These are phyloP conservation scores for Chlamydomonas schloesseri DNA, from an alignment of 139 green algal species.

Conservation along the genomic window DNA sequence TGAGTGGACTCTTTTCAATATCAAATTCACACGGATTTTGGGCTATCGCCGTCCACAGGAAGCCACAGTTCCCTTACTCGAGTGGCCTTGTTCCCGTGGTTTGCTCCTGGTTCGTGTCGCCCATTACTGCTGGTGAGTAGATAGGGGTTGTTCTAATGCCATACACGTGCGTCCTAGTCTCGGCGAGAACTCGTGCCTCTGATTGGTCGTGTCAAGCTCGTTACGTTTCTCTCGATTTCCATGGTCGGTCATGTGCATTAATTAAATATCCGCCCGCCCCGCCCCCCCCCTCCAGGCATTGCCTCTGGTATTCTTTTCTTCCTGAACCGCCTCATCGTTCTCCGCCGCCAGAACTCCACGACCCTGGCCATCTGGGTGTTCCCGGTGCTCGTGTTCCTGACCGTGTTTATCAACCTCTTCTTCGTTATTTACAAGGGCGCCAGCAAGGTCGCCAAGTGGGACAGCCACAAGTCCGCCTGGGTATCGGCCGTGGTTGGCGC, in stretches of 20 bases:
- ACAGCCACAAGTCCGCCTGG: conserved; percentile 43
- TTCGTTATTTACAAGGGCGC: conserved; percentile 67
- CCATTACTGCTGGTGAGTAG: conserved; percentile 1
- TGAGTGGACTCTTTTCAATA: too few species aligned
- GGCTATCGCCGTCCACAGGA: too few species aligned
- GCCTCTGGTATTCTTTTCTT: conserved; percentile 38
- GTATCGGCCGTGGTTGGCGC: conserved; percentile 19
- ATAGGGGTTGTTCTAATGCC: too few species aligned
- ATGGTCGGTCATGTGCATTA: neutral
- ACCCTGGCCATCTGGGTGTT: conserved; percentile 49
- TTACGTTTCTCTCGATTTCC: neutral
- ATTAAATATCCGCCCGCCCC: neutral
- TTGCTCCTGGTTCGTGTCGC: conserved; percentile 54
- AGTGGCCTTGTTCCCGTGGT: conserved; percentile 28
- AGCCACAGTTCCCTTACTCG: conserved; percentile 32
- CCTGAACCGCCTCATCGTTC: conserved; percentile 36
- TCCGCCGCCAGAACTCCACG: conserved; percentile 38
- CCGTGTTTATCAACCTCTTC: conserved; percentile 35
- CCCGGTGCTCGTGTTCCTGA: conserved; percentile 48
- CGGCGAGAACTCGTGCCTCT: too few species aligned
- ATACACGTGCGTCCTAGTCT: too few species aligned
- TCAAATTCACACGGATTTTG: too few species aligned
- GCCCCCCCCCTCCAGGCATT: neutral
- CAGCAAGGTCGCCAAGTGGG: conserved; percentile 30
- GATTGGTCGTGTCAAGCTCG: too few species aligned